phyloP scores from a whole-genome alignment of 768 basidiomycete species.

The Phylloporus scabripes region DNA sequence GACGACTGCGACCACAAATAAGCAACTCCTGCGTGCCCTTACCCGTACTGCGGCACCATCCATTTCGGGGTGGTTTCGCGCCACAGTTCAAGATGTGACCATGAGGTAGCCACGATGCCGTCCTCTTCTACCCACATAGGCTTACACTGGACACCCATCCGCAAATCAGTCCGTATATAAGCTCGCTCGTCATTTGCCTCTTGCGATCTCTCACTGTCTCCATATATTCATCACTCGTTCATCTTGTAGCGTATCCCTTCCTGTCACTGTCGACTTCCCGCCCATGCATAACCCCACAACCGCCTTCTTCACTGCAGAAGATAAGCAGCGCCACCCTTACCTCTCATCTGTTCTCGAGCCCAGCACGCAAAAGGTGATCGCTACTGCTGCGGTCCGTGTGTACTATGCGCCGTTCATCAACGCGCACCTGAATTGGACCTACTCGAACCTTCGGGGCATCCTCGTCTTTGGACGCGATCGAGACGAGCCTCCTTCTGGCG shows the following conservation, averaged over 20 bases:
- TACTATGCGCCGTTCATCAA: constrained; percentile 54
- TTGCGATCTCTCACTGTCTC: constrained; percentile 14
- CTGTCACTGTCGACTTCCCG: constrained; percentile 1
- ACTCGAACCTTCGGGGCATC: constrained; percentile 54
- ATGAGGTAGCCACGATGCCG: constrained; percentile 34
- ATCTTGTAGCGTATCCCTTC: constrained; percentile 1
- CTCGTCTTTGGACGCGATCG: constrained; percentile 47
- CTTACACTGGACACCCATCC: constrained; percentile 20
- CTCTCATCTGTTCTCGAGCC: constrained; percentile 36
- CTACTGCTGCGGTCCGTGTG: constrained; percentile 51
- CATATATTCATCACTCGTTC: constrained; percentile 17
- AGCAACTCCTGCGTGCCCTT: constrained; percentile 25
- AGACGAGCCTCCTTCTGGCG: constrained; percentile 22
- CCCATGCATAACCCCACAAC: constrained; percentile 29
- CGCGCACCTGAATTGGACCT: constrained; percentile 50
- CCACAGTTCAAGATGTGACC: constrained; percentile 28
- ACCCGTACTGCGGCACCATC: constrained; percentile 21
- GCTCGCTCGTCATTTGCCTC: constrained; percentile 10
- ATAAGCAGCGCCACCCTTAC: constrained; percentile 36
- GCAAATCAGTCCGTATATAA: constrained; percentile 32
- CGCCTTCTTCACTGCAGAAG: constrained; percentile 33
- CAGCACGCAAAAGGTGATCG: constrained; percentile 43
- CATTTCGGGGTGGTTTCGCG: constrained; percentile 28
- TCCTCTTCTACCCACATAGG: constrained; percentile 25
- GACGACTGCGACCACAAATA: constrained; percentile 13